phyloP scores from a whole-genome alignment of 1,284 basidiomycete genomes.

The Ustilago loliicola region DNA sequence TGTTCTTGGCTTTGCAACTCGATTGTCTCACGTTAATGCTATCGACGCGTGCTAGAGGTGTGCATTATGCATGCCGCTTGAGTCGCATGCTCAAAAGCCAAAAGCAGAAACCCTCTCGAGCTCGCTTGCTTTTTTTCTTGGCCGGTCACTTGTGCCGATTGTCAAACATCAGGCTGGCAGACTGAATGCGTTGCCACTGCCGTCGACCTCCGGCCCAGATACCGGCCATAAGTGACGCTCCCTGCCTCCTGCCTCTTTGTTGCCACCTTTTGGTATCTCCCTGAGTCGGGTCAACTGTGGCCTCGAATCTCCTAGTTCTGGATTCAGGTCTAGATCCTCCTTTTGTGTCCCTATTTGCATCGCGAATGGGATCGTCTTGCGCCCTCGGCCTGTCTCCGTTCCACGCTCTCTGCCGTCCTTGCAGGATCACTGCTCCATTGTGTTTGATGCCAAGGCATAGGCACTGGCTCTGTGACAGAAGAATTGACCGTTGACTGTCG shows the following conservation, averaged over 20 bases:
- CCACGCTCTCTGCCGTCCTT: not conserved
- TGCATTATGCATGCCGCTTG: not conserved
- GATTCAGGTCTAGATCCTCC: too few relatives aligned
- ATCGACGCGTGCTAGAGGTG: not conserved
- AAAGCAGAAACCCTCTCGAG: not conserved
- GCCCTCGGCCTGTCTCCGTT: not conserved
- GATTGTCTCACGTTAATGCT: too few relatives aligned
- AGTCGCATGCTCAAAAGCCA: not conserved
- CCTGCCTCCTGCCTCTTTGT: not conserved
- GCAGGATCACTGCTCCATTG: not conserved
- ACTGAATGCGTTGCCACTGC: too few relatives aligned
- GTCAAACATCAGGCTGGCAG: too few relatives aligned
- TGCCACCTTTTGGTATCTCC: not conserved
- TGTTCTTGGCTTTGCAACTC: too few relatives aligned
- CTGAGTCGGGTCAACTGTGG: too few relatives aligned
- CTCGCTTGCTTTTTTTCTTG: conserved; percentile 2
- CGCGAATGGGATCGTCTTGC: not conserved
- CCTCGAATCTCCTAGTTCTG: too few relatives aligned
- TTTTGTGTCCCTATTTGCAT: too few relatives aligned
- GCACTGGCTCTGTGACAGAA: not conserved
- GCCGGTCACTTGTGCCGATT: conserved; percentile 1
- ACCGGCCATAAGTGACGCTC: too few relatives aligned
- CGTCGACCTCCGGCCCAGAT: not conserved
- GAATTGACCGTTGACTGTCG: not conserved
- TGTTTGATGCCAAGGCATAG: not conserved